A percentile compares a stretch with the other conserved stretches of the same genome.
These are phyloP conservation scores for Hortaea sp. DNA, from an alignment of 2,329 filamentous ascomycete species.

Conservation along the genomic window DNA sequence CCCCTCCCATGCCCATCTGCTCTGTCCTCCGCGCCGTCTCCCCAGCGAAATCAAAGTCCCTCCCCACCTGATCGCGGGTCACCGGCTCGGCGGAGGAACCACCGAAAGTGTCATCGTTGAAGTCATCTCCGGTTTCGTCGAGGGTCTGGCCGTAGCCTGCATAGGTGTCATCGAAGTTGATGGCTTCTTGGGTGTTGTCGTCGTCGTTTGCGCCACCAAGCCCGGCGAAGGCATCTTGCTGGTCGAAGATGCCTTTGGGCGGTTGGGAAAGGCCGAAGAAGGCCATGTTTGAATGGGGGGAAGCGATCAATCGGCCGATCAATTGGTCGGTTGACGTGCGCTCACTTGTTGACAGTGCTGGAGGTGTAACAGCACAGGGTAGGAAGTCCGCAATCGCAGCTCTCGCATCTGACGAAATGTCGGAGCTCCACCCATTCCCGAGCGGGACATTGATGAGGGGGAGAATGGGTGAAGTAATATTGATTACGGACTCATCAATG, in stretches of 20 bases:
- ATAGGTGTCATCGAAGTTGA: conserved; percentile 95
- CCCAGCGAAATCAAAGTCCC: conserved; percentile 95
- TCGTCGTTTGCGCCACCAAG: conserved; percentile 46
- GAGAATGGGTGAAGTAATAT: too few species aligned
- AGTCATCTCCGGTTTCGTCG: conserved; percentile 81
- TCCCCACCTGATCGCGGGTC: conserved; percentile 54
- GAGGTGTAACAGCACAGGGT: too few species aligned
- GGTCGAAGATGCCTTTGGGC: conserved; percentile 55
- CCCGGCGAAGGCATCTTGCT: conserved; percentile 76
- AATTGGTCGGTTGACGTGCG: too few species aligned
- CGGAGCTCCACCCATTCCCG: too few species aligned
- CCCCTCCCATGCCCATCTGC: conserved; percentile 57
- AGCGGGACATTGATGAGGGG: too few species aligned
- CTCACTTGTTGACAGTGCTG: too few species aligned
- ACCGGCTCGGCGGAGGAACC: conserved; percentile 33
- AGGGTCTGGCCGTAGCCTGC: conserved; percentile 87
- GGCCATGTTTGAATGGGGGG: conserved; percentile 49
- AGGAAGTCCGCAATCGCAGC: too few species aligned
- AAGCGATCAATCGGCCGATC: too few species aligned
- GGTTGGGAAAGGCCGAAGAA: conserved; percentile 82
- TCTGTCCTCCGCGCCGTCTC: conserved; percentile 89
- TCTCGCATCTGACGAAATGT: too few species aligned
- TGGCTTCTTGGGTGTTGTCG: conserved; percentile 50
- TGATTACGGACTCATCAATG: too few species aligned
- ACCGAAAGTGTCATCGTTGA: conserved; percentile 93